Percentiles rank a stretch among this genome's conserved stretches.
Evolutionary conservation across 148 eudicot species (phyloP).

Genomic region (Gaultheria prostrata): DNA sequence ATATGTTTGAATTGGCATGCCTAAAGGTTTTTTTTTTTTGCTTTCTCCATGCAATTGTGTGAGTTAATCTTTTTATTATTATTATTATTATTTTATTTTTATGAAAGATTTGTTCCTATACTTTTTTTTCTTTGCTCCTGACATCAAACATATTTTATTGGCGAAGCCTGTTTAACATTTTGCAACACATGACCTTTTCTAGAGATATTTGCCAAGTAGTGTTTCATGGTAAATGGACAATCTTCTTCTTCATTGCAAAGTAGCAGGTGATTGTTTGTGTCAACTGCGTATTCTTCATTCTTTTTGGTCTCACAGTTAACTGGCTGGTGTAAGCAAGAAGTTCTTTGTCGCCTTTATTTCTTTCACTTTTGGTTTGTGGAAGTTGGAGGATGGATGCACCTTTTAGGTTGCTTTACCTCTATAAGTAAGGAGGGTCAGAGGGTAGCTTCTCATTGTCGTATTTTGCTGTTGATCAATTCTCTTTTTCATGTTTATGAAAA

Average conservation of each 20-base stretch:
- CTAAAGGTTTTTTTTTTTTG: not conserved
- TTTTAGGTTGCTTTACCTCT: not conserved
- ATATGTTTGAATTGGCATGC: conserved; percentile 1
- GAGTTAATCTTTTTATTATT: no score
- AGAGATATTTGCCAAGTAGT: not conserved
- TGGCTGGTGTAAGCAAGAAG: not conserved
- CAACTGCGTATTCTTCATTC: not conserved
- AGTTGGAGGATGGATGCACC: not conserved
- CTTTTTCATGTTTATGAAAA: not conserved
- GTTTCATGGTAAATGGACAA: not conserved
- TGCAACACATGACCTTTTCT: no score
- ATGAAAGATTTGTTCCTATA: no score
- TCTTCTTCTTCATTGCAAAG: not conserved
- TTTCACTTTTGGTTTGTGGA: not conserved
- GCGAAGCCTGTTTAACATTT: no score
- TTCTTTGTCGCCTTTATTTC: not conserved
- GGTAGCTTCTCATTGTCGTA: not conserved
- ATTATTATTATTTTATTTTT: no score
- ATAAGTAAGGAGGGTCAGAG: not conserved
- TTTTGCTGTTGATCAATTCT: not conserved
- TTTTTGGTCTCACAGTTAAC: not conserved
- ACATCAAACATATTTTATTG: no score
- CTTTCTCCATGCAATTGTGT: not conserved
- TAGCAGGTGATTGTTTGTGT: not conserved
- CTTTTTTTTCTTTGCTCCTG: no score